Evolutionary conservation across 2,329 filamentous ascomycete species (phyloP), one percentile per base, ranked within the genome.

Genomic region (Colletotrichum acutatum): DNA sequence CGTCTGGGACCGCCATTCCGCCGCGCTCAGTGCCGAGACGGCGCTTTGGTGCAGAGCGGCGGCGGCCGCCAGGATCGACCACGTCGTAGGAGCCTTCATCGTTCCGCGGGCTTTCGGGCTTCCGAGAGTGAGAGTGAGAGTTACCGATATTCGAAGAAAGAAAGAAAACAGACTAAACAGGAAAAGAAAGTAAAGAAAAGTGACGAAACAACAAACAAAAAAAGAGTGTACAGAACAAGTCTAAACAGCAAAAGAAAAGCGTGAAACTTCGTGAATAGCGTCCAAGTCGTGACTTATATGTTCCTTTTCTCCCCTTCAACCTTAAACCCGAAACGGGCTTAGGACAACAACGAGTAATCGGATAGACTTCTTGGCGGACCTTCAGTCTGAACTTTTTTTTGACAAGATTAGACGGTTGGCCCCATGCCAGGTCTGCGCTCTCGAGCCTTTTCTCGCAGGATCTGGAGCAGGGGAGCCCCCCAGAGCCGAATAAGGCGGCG

Each of bases 1-100:
- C 57, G 86, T 89, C 68, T 86, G 85, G 30, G 83, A 82, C 77
- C 87, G 88, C 88, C 88, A 90, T 42, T 83, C 78, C 5, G 74
- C 79, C n/a, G 79, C 78, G 72, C 34, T 72, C 52, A 74, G 52
- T 54, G 71, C 71, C 32, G 63, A 72, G 14, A 60, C 70, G 7
- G 28, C 14, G 8, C 71, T 60, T 8, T 46, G 62, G 52, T 61
- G 56, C 30, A 72, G 53, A 28, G 58, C 66, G 26, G 69, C 30
- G 19, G 53, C 66, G 32, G 59, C 58, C 26, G 54, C 52, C 9
- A 73, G 56, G 34, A 60, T 26, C 14, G 30, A 46, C 62, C 62
- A 42, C 11, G 52, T 16, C 8, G 24, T 54, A 16, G 26, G 32
- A 46, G 22, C 28, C 71, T 65, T 73, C 71, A 73, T 73, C 46